phyloP scores from a whole-genome alignment of 1,284 basidiomycete genomes.

The Pseudozyma pruni region DNA sequence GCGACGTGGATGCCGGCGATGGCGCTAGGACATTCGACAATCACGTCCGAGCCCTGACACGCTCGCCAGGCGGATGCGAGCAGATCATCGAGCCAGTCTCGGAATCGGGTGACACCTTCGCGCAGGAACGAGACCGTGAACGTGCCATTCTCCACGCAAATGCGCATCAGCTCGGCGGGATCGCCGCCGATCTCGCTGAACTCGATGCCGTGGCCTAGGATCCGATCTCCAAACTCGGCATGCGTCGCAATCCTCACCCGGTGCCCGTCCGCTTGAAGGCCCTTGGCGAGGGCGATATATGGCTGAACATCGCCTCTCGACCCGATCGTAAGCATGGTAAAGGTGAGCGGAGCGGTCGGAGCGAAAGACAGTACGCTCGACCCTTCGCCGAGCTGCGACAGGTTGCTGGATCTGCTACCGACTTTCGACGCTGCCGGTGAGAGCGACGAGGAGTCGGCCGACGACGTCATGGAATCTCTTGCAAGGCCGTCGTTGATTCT shows the following conservation, averaged over 20 bases:
- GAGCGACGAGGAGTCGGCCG: constrained; percentile 34
- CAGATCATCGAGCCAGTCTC: constrained; percentile 95
- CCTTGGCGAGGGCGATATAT: constrained; percentile 91
- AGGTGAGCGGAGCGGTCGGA: constrained; percentile 43
- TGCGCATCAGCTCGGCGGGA: constrained; percentile 84
- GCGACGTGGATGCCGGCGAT: constrained; percentile 99
- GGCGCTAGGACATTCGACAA: constrained; percentile 93
- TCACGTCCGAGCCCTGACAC: constrained; percentile 90
- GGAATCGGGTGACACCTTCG: constrained; percentile 90
- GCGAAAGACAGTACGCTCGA: constrained; percentile 44
- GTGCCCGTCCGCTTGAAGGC: constrained; percentile 89
- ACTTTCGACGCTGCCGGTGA: constrained; percentile 17
- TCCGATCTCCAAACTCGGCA: constrained; percentile 92
- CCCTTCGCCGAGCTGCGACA: constrained; percentile 32
- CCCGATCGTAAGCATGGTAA: constrained; percentile 92
- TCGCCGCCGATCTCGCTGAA: constrained; percentile 94
- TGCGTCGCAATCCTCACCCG: constrained; percentile 87
- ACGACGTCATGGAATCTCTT: constrained; percentile 22
- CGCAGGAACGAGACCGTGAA: constrained; percentile 94
- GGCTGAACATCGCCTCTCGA: constrained; percentile 83
- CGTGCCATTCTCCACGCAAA: constrained; percentile 74
- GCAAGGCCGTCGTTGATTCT: constrained; percentile 38
- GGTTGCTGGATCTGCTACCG: constrained; percentile 7
- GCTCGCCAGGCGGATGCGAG: constrained; percentile 93
- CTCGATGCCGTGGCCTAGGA: constrained; percentile 88